Percentiles rank a stretch among this genome's conserved stretches.
These are phyloP conservation scores for Zygosaccharomyces pseudobailii DNA, from an alignment of 1,139 yeast genomes.

Conservation along the genomic window DNA sequence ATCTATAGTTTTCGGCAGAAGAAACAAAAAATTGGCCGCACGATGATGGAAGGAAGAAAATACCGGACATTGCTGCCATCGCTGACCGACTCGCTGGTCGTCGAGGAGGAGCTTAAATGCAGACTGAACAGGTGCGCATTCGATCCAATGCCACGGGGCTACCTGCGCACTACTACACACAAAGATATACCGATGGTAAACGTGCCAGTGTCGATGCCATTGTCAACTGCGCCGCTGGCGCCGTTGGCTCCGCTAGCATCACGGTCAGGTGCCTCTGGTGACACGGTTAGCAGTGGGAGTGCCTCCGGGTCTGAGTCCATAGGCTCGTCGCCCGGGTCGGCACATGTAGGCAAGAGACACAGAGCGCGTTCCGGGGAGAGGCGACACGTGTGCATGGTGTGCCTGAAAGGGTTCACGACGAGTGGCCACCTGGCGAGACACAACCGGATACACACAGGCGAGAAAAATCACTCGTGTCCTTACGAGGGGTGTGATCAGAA, in stretches of 20 bases:
- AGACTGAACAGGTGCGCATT: conserved; percentile 15
- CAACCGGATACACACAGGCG: conserved; percentile 86
- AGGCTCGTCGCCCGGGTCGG: conserved; percentile 7
- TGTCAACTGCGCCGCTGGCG: conserved; percentile 6
- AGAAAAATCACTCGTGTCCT: conserved; percentile 78
- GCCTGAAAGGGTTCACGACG: conserved; percentile 49
- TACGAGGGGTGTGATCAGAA: conserved; percentile 78
- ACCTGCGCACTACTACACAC: background rate
- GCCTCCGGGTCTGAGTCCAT: conserved; percentile 10
- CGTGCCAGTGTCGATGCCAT: background rate
- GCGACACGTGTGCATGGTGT: conserved; percentile 29
- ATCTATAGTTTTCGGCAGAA: background rate
- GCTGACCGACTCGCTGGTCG: conserved; percentile 10
- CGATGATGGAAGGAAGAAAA: conserved; percentile 11
- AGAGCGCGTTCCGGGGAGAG: conserved; percentile 12
- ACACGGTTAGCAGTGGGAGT: conserved; percentile 5
- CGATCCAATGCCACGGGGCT: background rate
- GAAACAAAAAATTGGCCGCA: background rate
- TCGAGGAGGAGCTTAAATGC: conserved; percentile 20
- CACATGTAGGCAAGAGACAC: conserved; percentile 6
- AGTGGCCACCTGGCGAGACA: conserved; percentile 89
- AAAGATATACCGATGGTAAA: too few relatives aligned
- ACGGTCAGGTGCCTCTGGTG: background rate
- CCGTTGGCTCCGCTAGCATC: background rate
- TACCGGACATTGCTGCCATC: conserved; percentile 19